Evolutionary conservation across 306 rosid genomes (phyloP).

Genomic region (Pterocarpus santalinus): DNA sequence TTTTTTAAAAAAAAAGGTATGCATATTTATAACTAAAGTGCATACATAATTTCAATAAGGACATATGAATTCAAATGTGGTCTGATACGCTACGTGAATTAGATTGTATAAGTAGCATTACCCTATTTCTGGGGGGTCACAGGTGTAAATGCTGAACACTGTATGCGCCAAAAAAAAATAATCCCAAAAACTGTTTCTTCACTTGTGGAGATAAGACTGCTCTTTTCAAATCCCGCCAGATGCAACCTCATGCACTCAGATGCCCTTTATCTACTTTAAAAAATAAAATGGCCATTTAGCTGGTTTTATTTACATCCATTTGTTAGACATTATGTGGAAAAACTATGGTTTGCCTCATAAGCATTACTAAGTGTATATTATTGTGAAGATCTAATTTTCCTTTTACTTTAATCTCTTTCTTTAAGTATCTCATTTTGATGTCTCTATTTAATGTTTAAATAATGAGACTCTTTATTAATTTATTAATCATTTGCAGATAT

Average conservation of each 20-base stretch:
- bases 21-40: background rate
- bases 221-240: no score
- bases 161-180: no score
- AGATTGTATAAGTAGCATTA: slow-evolving; percentile 6
- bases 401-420: background rate
- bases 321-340: background rate
- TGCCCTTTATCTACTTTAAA: background rate
- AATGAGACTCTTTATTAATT: background rate
- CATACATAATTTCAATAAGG: background rate
- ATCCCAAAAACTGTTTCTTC: no score
- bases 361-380: background rate
- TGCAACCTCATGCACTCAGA: no score
- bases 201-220: no score
- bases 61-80: slow-evolving; percentile 1
- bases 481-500: slow-evolving; percentile 57
- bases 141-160: no score
- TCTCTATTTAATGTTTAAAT: background rate
- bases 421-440: no score
- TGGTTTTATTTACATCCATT: background rate
- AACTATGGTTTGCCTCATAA: background rate
- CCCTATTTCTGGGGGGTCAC: no score
- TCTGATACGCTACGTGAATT: slow-evolving; percentile 2
- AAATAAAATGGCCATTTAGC: background rate
- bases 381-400: background rate
- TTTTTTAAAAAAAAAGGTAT: background rate